These are phyloP conservation scores for Middelhovenomyces tepae DNA, from an alignment of 805 yeast genomes.

Conservation along the genomic window DNA sequence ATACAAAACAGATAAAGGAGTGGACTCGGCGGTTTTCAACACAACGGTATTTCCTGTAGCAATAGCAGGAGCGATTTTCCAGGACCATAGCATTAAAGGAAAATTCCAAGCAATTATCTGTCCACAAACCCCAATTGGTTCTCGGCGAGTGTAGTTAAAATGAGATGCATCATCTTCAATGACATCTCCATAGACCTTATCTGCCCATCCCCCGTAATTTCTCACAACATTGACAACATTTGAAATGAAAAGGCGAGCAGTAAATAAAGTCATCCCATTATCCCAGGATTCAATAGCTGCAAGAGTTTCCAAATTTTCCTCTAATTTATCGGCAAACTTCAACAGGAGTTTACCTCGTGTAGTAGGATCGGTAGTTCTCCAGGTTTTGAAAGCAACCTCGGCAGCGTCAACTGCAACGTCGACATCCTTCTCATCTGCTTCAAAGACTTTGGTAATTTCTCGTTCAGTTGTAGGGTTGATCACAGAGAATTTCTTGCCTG, in stretches of 20 bases:
- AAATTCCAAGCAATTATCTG: slow-evolving; percentile 63
- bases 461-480: slow-evolving; percentile 65
- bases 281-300: slow-evolving; percentile 79
- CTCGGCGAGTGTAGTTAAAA: slow-evolving; percentile 57
- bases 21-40: slow-evolving; percentile 60
- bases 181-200: slow-evolving; percentile 49
- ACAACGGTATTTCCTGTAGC: slow-evolving; percentile 67
- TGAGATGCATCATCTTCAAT: slow-evolving; percentile 49
- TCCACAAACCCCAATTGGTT: slow-evolving; percentile 54
- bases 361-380: slow-evolving; percentile 61
- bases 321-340: slow-evolving; percentile 70
- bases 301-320: slow-evolving; percentile 55
- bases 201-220: slow-evolving; percentile 65
- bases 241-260: slow-evolving; percentile 38
- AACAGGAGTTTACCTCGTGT: slow-evolving; percentile 51
- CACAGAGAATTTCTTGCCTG: slow-evolving; percentile 49
- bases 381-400: slow-evolving; percentile 54
- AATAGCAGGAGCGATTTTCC: slow-evolving; percentile 73
- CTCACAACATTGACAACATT: slow-evolving; percentile 47
- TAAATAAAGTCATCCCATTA: slow-evolving; percentile 62
- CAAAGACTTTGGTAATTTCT: slow-evolving; percentile 54
- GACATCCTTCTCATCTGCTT: slow-evolving; percentile 67
- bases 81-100: slow-evolving; percentile 57
- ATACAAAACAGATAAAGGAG: slow-evolving; percentile 57
- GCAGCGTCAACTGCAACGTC: slow-evolving; percentile 82